A percentile compares a stretch with the other conserved stretches of the same genome.
Evolutionary conservation across 768 basidiomycete species (phyloP).

Genomic region (Udeniomyces megalosporus): DNA sequence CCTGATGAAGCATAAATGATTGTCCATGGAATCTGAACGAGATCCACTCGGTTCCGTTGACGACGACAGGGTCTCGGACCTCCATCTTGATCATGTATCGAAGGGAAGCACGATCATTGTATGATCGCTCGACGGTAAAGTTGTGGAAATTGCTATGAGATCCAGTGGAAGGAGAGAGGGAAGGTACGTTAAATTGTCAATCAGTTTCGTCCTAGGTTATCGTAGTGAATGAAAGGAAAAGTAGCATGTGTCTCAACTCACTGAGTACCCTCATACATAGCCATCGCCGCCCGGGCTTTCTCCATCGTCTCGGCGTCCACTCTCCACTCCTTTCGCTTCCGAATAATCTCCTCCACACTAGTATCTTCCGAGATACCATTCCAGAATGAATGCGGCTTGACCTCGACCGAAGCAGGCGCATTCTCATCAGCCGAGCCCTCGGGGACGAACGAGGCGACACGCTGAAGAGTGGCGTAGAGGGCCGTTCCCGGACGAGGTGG

Average conservation of each 20-base stretch:
- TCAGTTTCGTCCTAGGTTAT: neutral
- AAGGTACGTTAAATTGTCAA: neutral
- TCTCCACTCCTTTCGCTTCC: slow-evolving; percentile 42
- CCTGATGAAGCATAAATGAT: slow-evolving; percentile 96
- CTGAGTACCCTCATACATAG: slow-evolving; percentile 68
- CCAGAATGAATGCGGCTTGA: slow-evolving; percentile 21
- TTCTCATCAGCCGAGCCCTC: neutral
- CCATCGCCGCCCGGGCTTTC: slow-evolving; percentile 41
- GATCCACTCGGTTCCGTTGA: slow-evolving; percentile 88
- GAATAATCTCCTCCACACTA: slow-evolving; percentile 7
- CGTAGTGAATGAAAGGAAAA: neutral
- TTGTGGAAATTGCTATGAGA: slow-evolving; percentile 69
- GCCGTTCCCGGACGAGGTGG: slow-evolving; percentile 67
- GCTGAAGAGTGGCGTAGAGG: slow-evolving; percentile 30
- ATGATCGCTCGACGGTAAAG: slow-evolving; percentile 79
- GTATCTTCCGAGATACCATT: slow-evolving; percentile 23
- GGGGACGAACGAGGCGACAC: neutral
- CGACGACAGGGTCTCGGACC: slow-evolving; percentile 67
- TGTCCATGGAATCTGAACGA: slow-evolving; percentile 81
- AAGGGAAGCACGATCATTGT: slow-evolving; percentile 60
- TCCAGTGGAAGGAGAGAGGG: neutral
- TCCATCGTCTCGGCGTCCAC: slow-evolving; percentile 40
- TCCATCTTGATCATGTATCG: slow-evolving; percentile 79
- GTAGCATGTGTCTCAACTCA: slow-evolving; percentile 15
- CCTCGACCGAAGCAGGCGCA: neutral